Evolutionary conservation across 1,284 basidiomycete genomes (phyloP), one percentile per base, ranked within the genome.

Genomic region (Cutaneotrichosporon cavernicola): DNA sequence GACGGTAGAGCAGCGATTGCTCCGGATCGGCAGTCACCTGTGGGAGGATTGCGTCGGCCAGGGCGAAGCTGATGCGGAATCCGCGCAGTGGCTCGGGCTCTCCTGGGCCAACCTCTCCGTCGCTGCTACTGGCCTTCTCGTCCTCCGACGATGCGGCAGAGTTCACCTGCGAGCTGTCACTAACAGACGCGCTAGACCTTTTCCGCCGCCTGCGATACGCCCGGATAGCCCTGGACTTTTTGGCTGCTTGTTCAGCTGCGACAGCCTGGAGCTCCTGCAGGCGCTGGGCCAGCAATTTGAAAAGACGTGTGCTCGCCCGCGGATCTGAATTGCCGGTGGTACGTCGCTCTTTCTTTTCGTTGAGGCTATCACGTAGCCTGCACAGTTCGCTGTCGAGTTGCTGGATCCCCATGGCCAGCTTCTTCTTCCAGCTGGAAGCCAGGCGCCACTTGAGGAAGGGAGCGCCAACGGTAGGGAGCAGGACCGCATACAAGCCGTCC

Each of bases 41-140:
- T 3, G 62, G 62, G 2, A 64, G 52, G 8, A 67, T 53, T 4
- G 62, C 30, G 38, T 67, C 62, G 16, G 64, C 60, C 30, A 67
- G 52, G 16, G 53, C 47, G 13, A 49, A 47, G 34, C 60, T 60
- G 55, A 67, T 34, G 22, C 43, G 50, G 49, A 51, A 31, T 6
- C 49, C 49, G 21, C 30, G 21, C 26, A 30, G 22, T 22, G 10
- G 9, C 26, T 51, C 49, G 2, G 49, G 22, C 26, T 58, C 49
- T 6, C 26, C 49, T 5, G 49, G 22, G 2, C 49, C 49, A 13
- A 30, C 49, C 21, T 26, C 49, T 22, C 30, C 49, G 30, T 30
- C 49, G 16, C 43, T 46, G 43, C 43, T 46, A n/a, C 43, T 46
- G 18, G 16, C 43, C 13, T 51, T n/a, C 6, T 49, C n/a, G n/a